Evolutionary conservation across 2,329 filamentous ascomycete genomes (phyloP), one percentile per base, ranked within the genome.

Genomic region (Stachybotrys chartarum): DNA sequence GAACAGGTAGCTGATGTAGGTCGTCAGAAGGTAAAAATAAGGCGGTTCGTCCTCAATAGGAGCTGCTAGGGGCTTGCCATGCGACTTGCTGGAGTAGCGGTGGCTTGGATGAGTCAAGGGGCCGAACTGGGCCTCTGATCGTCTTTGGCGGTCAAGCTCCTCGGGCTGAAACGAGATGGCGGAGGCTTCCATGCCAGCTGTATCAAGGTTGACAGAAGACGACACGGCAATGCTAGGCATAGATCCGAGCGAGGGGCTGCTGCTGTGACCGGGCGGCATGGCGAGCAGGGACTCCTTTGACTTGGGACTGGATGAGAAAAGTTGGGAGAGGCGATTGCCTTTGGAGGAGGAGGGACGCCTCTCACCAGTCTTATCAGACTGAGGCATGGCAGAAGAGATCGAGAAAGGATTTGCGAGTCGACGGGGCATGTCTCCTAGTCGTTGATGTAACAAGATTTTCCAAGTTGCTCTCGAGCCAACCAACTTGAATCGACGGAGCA

Each of bases 1-100:
- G 63, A 97, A 86, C 60, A 99, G 82, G 73, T 99, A 99, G 75
- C 91, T 97, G 73, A 99, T 90, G 78, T 99, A 99, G 66, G 94
- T 99, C 42, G 94, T 97, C 63, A 99, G 82, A 66, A 99, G 84
- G 75, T 90, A 97, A 79, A 92, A 97, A 76, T 97, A 97, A 17
- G 93, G 91, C 47, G 94, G 93, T 71, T 97, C 93, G 68, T 99
- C 94, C 69, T 96, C 90, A 57, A 97, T 78, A 6, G 93, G 92
- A 44, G 91, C 83, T 50, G 86, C 85, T 56, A 97, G 87, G 45
- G 87, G 83, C 64, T 85, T 83, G 63, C 92, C 93, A 58, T 88
- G 85, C 70, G 95, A 91, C 71, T 88, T 85, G 78, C 92, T 97
- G 60, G 89, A 86, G 75, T 97, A 96, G 68, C 90, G 83, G 73